These are phyloP conservation scores for Cystobasidiaceae sp. DNA, from an alignment of 1,284 basidiomycete species.

Conservation along the genomic window DNA sequence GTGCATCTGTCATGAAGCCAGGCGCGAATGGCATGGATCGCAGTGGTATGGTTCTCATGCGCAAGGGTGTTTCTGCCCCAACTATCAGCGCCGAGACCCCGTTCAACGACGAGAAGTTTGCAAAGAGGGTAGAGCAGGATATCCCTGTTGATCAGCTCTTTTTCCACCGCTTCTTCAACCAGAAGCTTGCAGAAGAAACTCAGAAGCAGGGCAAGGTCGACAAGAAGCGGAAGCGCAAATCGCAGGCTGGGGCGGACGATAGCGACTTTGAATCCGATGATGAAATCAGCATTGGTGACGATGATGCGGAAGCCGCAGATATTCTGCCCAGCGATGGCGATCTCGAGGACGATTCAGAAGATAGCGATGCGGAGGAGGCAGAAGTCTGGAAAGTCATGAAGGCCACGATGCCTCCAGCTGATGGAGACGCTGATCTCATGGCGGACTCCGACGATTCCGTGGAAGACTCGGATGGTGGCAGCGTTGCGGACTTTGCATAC, in stretches of 20 bases:
- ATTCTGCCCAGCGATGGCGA: conserved; percentile 1
- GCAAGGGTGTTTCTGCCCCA: conserved; percentile 57
- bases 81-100: conserved; percentile 47
- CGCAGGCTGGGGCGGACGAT: conserved; percentile 48
- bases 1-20: conserved; percentile 87
- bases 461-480: conserved; percentile 30
- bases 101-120: conserved; percentile 75
- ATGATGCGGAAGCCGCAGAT: conserved; percentile 28
- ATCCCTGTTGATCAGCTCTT: conserved; percentile 76
- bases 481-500: conserved; percentile 50
- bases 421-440: conserved; percentile 56
- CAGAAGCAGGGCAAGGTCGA: conserved; percentile 39
- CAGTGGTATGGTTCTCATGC: conserved; percentile 62
- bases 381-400: conserved; percentile 51
- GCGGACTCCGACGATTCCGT: conserved; percentile 51
- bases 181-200: conserved; percentile 50
- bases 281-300: conserved; percentile 48
- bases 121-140: conserved; percentile 65
- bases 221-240: conserved; percentile 36
- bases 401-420: conserved; percentile 48
- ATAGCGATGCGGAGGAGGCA: conserved; percentile 42
- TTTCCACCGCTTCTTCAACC: conserved; percentile 54
- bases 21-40: conserved; percentile 57
- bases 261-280: conserved; percentile 44
- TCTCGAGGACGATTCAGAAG: conserved; percentile 26